A percentile compares a stretch with the other conserved stretches of the same genome.
phyloP scores from a whole-genome alignment of 495 filamentous ascomycete genomes.

The Entonaema liquescens region DNA sequence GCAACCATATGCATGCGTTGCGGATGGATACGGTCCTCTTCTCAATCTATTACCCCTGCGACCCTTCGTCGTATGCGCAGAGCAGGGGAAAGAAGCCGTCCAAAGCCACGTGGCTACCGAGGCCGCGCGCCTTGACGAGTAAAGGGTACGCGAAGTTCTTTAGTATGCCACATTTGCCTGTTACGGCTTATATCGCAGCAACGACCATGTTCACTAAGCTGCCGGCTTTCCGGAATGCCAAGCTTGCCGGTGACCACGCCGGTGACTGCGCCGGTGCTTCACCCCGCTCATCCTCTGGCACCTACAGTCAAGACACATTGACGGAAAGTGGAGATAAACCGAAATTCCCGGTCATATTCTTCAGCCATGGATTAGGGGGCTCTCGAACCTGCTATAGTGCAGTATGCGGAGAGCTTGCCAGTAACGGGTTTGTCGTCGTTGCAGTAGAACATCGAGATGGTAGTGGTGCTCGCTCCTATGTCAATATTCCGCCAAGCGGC shows the following conservation, averaged over 20 bases:
- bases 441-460: slow-evolving; percentile 75
- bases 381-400: slow-evolving; percentile 69
- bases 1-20: slow-evolving; percentile 50
- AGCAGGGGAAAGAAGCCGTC: slow-evolving; percentile 49
- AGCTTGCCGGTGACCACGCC: slow-evolving; percentile 42
- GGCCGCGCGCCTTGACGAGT: slow-evolving; percentile 57
- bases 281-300: slow-evolving; percentile 57
- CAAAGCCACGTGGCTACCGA: slow-evolving; percentile 63
- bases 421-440: slow-evolving; percentile 72
- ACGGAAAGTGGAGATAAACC: slow-evolving; percentile 36
- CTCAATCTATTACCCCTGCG: slow-evolving; percentile 71
- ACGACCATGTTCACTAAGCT: slow-evolving; percentile 66
- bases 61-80: slow-evolving; percentile 38
- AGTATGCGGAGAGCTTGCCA: slow-evolving; percentile 68
- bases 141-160: slow-evolving; percentile 65
- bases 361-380: slow-evolving; percentile 74
- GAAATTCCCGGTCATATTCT: slow-evolving; percentile 70
- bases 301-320: slow-evolving; percentile 52
- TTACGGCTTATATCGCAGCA: slow-evolving; percentile 55
- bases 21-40: slow-evolving; percentile 69
- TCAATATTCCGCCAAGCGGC: slow-evolving; percentile 48
- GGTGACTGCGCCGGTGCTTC: slow-evolving; percentile 30
- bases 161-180: slow-evolving; percentile 51
- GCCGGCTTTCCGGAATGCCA: slow-evolving; percentile 63
- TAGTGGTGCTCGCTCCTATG: slow-evolving; percentile 67